Evolutionary conservation across 2,329 filamentous ascomycete species (phyloP).

Genomic region (Diaporthe sp.): DNA sequence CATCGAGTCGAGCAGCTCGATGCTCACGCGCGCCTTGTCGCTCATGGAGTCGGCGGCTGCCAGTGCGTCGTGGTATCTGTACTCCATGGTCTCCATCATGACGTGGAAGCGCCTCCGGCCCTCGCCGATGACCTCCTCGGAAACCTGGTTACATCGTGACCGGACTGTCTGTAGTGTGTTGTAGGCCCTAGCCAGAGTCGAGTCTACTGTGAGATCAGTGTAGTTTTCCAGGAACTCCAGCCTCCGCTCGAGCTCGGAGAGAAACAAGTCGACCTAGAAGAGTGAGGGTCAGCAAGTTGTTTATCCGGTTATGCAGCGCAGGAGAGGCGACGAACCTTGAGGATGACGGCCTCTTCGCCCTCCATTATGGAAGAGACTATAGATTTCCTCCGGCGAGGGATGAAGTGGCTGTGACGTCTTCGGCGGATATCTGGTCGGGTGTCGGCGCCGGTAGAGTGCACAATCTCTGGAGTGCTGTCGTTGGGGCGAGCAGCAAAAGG

Average conservation of each 20-base stretch:
- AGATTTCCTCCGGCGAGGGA: conserved; percentile 67
- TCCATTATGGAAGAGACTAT: conserved; percentile 73
- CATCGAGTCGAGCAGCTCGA: conserved; percentile 88
- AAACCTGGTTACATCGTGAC: conserved; percentile 88
- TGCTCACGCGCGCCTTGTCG: conserved; percentile 89
- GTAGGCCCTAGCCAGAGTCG: conserved; percentile 87
- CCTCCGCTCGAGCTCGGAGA: conserved; percentile 87
- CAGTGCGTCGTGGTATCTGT: conserved; percentile 87
- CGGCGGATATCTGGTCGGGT: conserved; percentile 54
- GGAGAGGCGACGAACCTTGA: conserved; percentile 59
- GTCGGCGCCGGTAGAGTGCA: conserved; percentile 37
- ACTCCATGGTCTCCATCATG: conserved; percentile 92
- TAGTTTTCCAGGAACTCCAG: conserved; percentile 92
- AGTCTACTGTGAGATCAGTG: conserved; percentile 84
- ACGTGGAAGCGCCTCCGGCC: conserved; percentile 87
- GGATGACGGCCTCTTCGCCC: conserved; percentile 70
- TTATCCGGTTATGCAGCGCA: conserved; percentile 23
- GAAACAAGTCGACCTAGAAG: conserved; percentile 78
- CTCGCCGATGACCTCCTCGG: conserved; percentile 89
- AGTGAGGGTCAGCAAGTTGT: conserved; percentile 7
- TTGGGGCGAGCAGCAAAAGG: conserved; percentile 38
- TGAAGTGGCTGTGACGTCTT: conserved; percentile 69
- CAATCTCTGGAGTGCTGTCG: conserved; percentile 48
- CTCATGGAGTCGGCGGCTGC: conserved; percentile 87
- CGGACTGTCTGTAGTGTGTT: conserved; percentile 88